phyloP scores from a whole-genome alignment of 1,284 basidiomycete species.

The Sanghuangporus weigelae region DNA sequence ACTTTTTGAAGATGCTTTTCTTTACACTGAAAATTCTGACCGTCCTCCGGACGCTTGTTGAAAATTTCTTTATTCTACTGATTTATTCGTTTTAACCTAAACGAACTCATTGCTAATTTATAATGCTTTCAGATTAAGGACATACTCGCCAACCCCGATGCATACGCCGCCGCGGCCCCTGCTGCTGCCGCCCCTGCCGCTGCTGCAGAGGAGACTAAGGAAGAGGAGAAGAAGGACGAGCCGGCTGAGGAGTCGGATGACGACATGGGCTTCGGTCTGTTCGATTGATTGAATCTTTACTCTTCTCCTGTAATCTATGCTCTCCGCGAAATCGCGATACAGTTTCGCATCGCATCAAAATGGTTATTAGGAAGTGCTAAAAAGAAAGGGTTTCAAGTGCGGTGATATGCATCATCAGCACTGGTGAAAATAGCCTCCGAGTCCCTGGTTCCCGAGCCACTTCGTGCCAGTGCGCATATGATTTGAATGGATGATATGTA shows the following conservation, averaged over 20 bases:
- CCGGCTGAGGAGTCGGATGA: constrained; percentile 77
- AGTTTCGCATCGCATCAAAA: not conserved
- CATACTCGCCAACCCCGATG: constrained; percentile 95
- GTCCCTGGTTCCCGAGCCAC: no score
- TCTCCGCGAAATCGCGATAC: not conserved
- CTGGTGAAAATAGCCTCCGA: no score
- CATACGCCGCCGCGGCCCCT: constrained; percentile 60
- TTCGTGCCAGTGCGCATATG: no score
- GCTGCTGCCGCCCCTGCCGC: constrained; percentile 47
- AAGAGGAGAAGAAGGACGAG: constrained; percentile 68
- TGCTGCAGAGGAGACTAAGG: constrained; percentile 38
- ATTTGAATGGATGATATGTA: no score
- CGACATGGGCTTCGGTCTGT: constrained; percentile 86
- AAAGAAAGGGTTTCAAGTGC: no score
- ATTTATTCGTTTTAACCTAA: constrained; percentile 24
- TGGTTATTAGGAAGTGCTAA: not conserved
- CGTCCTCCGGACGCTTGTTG: constrained; percentile 42
- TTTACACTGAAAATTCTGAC: constrained; percentile 85
- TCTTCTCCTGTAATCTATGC: not conserved
- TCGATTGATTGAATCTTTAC: constrained; percentile 56
- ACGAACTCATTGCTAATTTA: constrained; percentile 12
- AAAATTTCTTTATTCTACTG: constrained; percentile 30
- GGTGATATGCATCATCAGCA: no score
- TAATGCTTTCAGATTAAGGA: constrained; percentile 73
- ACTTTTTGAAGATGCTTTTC: constrained; percentile 21